A percentile compares a stretch with the other conserved stretches of the same genome.
phyloP scores from a whole-genome alignment of 768 basidiomycete species.

The Podaxis carcinomalis region DNA sequence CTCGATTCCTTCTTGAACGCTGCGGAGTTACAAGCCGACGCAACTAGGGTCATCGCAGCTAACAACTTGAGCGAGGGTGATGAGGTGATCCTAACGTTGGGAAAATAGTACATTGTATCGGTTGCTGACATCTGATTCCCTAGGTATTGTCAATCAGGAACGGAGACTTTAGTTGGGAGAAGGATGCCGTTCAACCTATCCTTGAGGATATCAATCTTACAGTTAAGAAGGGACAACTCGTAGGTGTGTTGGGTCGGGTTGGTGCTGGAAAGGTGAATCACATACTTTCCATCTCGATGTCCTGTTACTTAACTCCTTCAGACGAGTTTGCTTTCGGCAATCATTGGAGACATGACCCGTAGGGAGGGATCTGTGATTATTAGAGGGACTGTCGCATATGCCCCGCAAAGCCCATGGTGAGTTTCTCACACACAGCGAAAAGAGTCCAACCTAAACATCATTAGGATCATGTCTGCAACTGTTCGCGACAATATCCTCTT shows the following conservation, averaged over 20 bases:
- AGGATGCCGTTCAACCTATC: slow-evolving; percentile 48
- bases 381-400: slow-evolving; percentile 73
- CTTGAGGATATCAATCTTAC: slow-evolving; percentile 75
- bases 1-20: slow-evolving; percentile 72
- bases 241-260: slow-evolving; percentile 84
- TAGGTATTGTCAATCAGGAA: slow-evolving; percentile 65
- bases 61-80: slow-evolving; percentile 50
- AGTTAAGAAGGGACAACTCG: slow-evolving; percentile 78
- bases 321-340: slow-evolving; percentile 74
- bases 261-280: slow-evolving; percentile 78
- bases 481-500: slow-evolving; percentile 91
- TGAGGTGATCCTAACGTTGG: slow-evolving; percentile 33
- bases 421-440: slow-evolving; percentile 11
- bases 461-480: slow-evolving; percentile 79
- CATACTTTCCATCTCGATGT: not conserved
- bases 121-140: not conserved
- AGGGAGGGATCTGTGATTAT: slow-evolving; percentile 69
- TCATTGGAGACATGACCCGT: slow-evolving; percentile 85
- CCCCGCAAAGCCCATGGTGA: slow-evolving; percentile 83
- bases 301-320: slow-evolving; percentile 19
- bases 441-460: not conserved
- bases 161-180: slow-evolving; percentile 83
- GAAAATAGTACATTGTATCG: not conserved
- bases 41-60: slow-evolving; percentile 49
- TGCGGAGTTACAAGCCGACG: slow-evolving; percentile 78